These are phyloP conservation scores for Sarocladium brachiariae DNA, from an alignment of 2,329 filamentous ascomycete species.

Conservation along the genomic window DNA sequence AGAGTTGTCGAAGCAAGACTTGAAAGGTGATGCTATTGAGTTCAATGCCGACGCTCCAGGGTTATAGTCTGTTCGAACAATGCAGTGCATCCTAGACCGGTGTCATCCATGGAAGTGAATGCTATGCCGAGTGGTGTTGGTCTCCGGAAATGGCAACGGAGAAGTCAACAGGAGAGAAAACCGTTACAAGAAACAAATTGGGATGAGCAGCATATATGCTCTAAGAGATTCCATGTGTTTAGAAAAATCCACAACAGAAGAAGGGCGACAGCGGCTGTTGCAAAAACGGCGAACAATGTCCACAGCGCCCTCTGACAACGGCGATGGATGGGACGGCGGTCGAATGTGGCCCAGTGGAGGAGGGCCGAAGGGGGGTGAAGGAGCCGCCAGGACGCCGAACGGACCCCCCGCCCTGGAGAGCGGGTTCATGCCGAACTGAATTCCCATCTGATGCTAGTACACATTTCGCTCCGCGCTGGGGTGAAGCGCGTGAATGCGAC, in stretches of 20 bases:
- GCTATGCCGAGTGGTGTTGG: too few species aligned
- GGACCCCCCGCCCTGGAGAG: not conserved
- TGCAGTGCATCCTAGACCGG: not conserved
- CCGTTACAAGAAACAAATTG: not conserved
- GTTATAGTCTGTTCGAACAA: not conserved
- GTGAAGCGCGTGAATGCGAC: too few species aligned
- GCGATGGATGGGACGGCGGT: not conserved
- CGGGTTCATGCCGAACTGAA: constrained; percentile 1
- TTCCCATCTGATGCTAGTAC: not conserved
- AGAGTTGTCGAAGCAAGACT: too few species aligned
- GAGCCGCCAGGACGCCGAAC: not conserved
- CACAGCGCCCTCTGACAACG: constrained; percentile 2
- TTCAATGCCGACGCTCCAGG: not conserved
- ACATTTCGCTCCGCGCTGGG: too few species aligned
- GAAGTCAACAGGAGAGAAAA: too few species aligned
- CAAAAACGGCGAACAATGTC: not conserved
- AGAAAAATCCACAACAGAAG: too few species aligned
- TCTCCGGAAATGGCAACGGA: too few species aligned
- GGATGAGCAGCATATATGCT: not conserved
- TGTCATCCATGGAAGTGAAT: too few species aligned
- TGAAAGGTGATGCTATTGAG: not conserved
- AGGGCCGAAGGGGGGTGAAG: not conserved
- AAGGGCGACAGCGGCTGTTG: too few species aligned
- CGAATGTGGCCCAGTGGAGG: not conserved
- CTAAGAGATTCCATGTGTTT: too few species aligned